Percentiles rank a stretch among this genome's conserved stretches.
phyloP scores from a whole-genome alignment of 768 basidiomycete genomes.

The Kockovaella imperatae region DNA sequence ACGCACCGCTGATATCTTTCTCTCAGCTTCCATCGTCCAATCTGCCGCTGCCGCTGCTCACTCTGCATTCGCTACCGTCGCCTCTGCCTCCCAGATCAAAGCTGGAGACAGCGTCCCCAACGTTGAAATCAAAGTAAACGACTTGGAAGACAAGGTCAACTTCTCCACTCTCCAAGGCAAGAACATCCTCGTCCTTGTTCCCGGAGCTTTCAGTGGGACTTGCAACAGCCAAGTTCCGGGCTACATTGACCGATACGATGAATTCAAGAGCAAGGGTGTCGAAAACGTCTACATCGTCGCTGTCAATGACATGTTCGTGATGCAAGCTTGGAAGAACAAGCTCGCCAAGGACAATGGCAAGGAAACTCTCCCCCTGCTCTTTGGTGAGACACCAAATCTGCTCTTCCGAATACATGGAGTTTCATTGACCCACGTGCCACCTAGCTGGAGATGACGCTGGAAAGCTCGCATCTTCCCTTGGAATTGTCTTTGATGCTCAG shows the following conservation, averaged over 20 bases:
- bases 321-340: constrained; percentile 46
- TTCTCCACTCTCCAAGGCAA: constrained; percentile 39
- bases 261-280: constrained; percentile 71
- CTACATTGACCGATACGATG: constrained; percentile 60
- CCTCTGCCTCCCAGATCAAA: constrained; percentile 48
- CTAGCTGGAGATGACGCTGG: constrained; percentile 63
- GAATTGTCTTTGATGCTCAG: constrained; percentile 59
- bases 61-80: constrained; percentile 52
- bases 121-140: constrained; percentile 56
- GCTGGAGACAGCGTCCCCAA: constrained; percentile 52
- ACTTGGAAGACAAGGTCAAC: constrained; percentile 46
- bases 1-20: too few species aligned
- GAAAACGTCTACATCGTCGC: constrained; percentile 60
- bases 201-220: constrained; percentile 60
- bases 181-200: constrained; percentile 56
- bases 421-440: too few species aligned
- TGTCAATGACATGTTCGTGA: constrained; percentile 66
- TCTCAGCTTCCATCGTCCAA: constrained; percentile 46
- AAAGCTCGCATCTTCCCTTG: constrained; percentile 52
- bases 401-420: too few species aligned
- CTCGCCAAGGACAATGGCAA: constrained; percentile 52
- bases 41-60: constrained; percentile 56
- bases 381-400: constrained; percentile 18
- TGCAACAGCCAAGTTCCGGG: constrained; percentile 55
- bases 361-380: constrained; percentile 19